Base-by-base conservation (phyloP, 2,329 filamentous ascomycete genomes). In the Pestalotiopsis sp. region DNA sequence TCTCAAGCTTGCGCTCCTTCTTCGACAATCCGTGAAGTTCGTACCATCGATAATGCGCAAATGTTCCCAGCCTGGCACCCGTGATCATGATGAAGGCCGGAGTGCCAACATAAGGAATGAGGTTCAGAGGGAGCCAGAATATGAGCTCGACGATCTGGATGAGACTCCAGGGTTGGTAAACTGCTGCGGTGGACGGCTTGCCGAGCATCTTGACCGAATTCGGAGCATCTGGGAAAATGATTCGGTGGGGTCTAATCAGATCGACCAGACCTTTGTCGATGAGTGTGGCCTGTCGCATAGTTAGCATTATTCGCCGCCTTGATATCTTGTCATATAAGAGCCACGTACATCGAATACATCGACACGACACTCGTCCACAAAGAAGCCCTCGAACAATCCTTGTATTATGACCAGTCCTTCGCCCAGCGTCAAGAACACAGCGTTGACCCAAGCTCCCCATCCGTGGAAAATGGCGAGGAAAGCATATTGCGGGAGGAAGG, bases 41-140 rank as follows among this genome's bases (percentile, higher is more conserved):
- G 78, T 95, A 98, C 85, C 96, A 98, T 68, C 96, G 86, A 84
- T 95, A 96, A 74, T 98, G 95, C 67, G 96, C 91, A 36, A 98
- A 88, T 39, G 95, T 96, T 0, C 96, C 95, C 4, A 94, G 89
- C 31, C 95, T 87, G 61, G 95, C 93, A 1, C 95, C 96, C 0
- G 95, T 98, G 72, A 97, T 87, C 67, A 97, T 81, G 70, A 99
- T 87, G 78, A 98, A 99, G 71, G 96, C 86, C 0, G 93, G 93
- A 0, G 92, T 92, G 17, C 95, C 95, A 14, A 94, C 88, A 61
- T 92, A 89, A 0, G 95, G 95, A 17, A 98, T 88, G 25, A 99
- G 89, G 78, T 97, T 98, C 69, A 99, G 87, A 1, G 96, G 92
- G 1, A 95, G 85, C 75, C 91, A 91, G 38, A 93, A 74, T 45